Percentiles rank a stretch among this genome's conserved stretches.
phyloP scores from a whole-genome alignment of 129 eudicot species.

The Silybum marianum region DNA sequence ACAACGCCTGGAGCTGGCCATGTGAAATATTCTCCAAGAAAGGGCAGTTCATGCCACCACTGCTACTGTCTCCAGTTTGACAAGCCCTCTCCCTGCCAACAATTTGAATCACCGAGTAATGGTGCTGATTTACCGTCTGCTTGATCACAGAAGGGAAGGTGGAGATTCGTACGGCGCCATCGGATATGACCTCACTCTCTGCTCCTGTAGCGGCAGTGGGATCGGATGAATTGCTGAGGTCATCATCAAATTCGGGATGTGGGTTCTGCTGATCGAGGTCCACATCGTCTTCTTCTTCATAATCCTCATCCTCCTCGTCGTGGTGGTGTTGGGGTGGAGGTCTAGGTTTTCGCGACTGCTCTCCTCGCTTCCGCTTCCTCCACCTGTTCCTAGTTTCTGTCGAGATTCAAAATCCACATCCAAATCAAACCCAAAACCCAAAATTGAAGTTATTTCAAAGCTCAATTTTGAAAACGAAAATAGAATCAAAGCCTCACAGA shows the following conservation, averaged over 20 bases:
- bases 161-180: conserved; percentile 52
- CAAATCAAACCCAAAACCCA: conserved; percentile 1
- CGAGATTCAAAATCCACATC: not conserved
- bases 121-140: conserved; percentile 63
- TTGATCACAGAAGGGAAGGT: conserved; percentile 66
- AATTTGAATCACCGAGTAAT: conserved; percentile 60
- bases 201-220: conserved; percentile 23
- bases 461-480: conserved; percentile 3
- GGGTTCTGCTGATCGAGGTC: conserved; percentile 37
- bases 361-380: conserved; percentile 74
- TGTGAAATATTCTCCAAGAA: conserved; percentile 81
- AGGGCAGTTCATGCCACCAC: conserved; percentile 27
- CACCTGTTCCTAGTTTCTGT: conserved; percentile 70
- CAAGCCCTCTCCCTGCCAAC: conserved; percentile 65
- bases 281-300: conserved; percentile 51
- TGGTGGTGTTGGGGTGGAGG: conserved; percentile 39
- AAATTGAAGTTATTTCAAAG: not conserved
- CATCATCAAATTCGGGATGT: conserved; percentile 44
- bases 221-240: conserved; percentile 37
- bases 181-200: conserved; percentile 60
- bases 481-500: conserved; percentile 7
- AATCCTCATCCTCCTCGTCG: conserved; percentile 57
- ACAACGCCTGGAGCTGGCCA: conserved; percentile 90
- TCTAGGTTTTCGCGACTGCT: conserved; percentile 53
- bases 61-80: conserved; percentile 45